phyloP scores from a whole-genome alignment of 768 basidiomycete genomes.

The Podaxis pistillaris region DNA sequence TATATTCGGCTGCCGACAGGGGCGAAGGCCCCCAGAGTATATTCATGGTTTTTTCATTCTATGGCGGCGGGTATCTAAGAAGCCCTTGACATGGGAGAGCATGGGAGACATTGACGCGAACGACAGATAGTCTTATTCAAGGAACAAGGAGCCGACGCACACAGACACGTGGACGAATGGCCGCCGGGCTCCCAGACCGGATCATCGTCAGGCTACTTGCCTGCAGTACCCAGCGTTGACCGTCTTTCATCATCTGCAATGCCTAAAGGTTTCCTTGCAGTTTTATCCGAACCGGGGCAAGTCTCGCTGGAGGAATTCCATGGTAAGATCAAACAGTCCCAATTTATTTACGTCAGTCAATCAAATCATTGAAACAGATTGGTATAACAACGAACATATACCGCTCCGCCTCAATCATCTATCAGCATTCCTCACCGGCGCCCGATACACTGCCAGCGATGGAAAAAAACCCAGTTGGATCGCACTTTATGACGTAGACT shows the following conservation, averaged over 20 bases:
- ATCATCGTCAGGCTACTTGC: neutral
- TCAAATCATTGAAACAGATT: constrained; percentile 28
- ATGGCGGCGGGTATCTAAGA: too few species aligned
- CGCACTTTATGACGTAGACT: constrained; percentile 49
- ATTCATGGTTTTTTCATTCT: too few species aligned
- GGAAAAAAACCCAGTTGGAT: constrained; percentile 39
- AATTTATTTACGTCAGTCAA: neutral
- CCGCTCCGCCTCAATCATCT: constrained; percentile 47
- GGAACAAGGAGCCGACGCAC: too few species aligned
- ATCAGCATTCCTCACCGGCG: constrained; percentile 45
- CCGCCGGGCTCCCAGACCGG: neutral
- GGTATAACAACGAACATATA: constrained; percentile 59
- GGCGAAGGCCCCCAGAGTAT: too few species aligned
- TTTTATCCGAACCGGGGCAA: constrained; percentile 44
- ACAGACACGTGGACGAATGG: too few species aligned
- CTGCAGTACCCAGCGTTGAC: neutral
- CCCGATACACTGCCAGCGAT: constrained; percentile 41
- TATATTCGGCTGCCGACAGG: too few species aligned
- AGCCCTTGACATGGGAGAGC: too few species aligned
- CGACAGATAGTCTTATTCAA: too few species aligned
- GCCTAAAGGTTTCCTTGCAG: constrained; percentile 42
- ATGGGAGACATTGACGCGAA: too few species aligned
- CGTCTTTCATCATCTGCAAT: constrained; percentile 27
- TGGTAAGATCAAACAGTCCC: constrained; percentile 23
- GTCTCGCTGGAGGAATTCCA: constrained; percentile 49